phyloP scores from a whole-genome alignment of 305 asterid species.

The Fraxinus latifolia region DNA sequence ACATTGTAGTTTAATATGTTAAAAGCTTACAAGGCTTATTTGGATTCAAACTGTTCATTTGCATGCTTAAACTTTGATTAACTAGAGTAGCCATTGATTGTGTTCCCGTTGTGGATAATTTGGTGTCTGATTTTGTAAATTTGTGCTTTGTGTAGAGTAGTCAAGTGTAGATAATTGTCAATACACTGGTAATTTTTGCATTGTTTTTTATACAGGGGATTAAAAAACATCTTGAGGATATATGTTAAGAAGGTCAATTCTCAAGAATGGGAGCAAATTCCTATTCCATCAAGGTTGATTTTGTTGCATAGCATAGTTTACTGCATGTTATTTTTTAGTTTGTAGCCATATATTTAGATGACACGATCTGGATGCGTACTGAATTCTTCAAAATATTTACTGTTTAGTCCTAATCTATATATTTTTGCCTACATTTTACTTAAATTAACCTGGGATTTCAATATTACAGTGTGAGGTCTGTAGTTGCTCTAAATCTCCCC shows the following conservation, averaged over 20 bases:
- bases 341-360: conserved; percentile 5
- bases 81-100: neutral
- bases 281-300: conserved; percentile 77
- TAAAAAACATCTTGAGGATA: conserved; percentile 86
- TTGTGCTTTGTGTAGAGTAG: neutral
- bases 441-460: conserved; percentile 13
- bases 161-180: neutral
- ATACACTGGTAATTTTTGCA: neutral
- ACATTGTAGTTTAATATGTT: neutral
- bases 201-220: conserved; percentile 55
- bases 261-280: conserved; percentile 78
- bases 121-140: neutral
- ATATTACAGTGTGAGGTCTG: conserved; percentile 76
- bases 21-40: neutral
- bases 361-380: neutral
- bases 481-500: conserved; percentile 91
- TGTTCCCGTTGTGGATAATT: neutral
- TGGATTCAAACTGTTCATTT: neutral
- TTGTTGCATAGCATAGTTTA: conserved; percentile 12
- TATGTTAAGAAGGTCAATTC: conserved; percentile 82
- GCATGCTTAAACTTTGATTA: neutral
- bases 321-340: neutral
- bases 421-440: conserved; percentile 18
- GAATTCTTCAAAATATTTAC: neutral
- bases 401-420: neutral